A percentile compares a stretch with the other conserved stretches of the same genome.
Evolutionary conservation across 2,329 filamentous ascomycete genomes (phyloP).

Genomic region (Blumeriella jaapii): DNA sequence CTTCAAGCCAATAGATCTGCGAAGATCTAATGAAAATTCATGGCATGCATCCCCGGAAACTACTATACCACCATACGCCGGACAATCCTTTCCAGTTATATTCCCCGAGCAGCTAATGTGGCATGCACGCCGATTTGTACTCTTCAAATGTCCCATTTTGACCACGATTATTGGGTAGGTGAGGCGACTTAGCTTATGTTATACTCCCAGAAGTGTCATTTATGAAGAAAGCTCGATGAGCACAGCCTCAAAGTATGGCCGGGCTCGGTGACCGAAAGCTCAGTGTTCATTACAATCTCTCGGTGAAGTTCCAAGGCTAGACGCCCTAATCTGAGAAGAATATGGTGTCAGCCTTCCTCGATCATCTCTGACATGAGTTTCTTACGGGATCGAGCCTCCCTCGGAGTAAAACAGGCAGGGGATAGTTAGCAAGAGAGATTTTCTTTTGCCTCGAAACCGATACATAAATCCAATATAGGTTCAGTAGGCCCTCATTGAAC

Average conservation of each 20-base stretch:
- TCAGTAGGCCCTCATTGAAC: not conserved
- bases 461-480: constrained; percentile 4
- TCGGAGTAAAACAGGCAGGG: constrained; percentile 5
- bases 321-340: constrained; percentile 2
- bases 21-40: not conserved
- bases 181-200: not conserved
- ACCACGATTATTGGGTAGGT: too few relatives aligned
- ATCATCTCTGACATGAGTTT: not conserved
- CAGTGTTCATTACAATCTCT: not conserved
- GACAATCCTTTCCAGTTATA: too few relatives aligned
- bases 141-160: too few relatives aligned
- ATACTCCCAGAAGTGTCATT: constrained; percentile 2
- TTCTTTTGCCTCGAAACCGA: not conserved
- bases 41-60: not conserved
- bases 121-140: too few relatives aligned
- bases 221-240: not conserved
- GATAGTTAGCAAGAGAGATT: not conserved
- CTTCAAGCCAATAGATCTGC: constrained; percentile 4
- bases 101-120: too few relatives aligned
- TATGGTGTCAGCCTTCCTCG: not conserved
- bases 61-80: too few relatives aligned
- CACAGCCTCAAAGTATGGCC: not conserved
- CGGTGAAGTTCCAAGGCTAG: not conserved
- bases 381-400: constrained; percentile 2
- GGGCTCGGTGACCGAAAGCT: constrained; percentile 7